These are phyloP conservation scores for Aspergillus latus DNA, from an alignment of 2,329 filamentous ascomycete genomes.

Conservation along the genomic window DNA sequence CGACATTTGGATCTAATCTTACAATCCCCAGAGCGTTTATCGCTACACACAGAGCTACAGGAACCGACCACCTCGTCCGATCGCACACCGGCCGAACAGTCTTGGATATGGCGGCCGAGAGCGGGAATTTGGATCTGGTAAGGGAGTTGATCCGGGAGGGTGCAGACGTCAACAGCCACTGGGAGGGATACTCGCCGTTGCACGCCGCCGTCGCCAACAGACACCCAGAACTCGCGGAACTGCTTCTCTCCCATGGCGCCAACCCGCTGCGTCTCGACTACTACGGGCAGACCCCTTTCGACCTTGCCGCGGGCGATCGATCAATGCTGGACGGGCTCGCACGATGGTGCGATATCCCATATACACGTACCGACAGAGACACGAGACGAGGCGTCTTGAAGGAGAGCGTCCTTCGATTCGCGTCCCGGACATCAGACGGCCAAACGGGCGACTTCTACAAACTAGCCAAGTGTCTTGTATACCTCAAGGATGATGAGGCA, in stretches of 20 bases:
- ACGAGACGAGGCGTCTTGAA: not conserved
- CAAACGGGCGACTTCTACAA: not conserved
- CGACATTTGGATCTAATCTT: not conserved
- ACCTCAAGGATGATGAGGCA: not conserved
- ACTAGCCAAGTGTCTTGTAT: slow-evolving; percentile 7
- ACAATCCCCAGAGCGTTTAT: not conserved
- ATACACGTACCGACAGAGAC: not conserved
- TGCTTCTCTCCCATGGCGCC: not conserved
- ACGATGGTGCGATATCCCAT: not conserved
- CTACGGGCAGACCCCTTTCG: not conserved
- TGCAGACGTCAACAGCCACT: not conserved
- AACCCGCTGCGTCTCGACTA: not conserved
- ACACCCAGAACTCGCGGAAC: not conserved
- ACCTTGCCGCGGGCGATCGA: not conserved
- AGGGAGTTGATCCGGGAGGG: not conserved
- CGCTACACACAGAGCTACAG: not conserved
- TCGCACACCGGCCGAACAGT: not conserved
- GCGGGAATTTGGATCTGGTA: not conserved
- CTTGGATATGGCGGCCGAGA: not conserved
- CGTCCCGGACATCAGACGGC: not conserved
- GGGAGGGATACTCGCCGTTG: not conserved
- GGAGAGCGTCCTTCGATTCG: not conserved
- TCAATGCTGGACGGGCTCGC: not conserved
- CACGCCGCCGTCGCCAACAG: slow-evolving; percentile 2
- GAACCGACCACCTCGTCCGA: not conserved